phyloP scores from a whole-genome alignment of 2,329 filamentous ascomycete species.

The Lachnellula hyalina region DNA sequence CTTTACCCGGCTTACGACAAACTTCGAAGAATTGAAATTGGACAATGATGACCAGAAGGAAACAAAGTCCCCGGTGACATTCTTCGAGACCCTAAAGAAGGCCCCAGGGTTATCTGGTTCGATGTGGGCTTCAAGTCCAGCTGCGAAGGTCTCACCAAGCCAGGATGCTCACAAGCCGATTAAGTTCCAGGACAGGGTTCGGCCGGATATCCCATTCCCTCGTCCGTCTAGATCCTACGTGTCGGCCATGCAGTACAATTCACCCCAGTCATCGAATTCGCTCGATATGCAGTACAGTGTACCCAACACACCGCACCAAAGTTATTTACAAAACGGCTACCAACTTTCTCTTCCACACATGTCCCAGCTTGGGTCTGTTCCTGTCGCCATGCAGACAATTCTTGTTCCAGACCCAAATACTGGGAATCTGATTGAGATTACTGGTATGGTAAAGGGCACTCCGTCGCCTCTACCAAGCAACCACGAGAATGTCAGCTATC shows the following conservation, averaged over 20 bases:
- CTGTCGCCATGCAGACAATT: slow-evolving; percentile 1
- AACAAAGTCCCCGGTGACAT: background rate
- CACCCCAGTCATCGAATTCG: too few relatives aligned
- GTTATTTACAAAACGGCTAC: background rate
- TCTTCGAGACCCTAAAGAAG: background rate
- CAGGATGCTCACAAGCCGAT: background rate
- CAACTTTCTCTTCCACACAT: background rate
- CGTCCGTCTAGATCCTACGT: background rate
- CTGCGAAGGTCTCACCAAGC: background rate
- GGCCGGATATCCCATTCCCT: background rate
- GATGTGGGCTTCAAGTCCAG: background rate
- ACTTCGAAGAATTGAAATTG: slow-evolving; percentile 5
- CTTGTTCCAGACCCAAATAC: slow-evolving; percentile 7
- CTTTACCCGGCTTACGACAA: slow-evolving; percentile 6
- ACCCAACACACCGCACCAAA: background rate
- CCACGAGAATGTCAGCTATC: background rate
- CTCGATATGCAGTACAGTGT: background rate
- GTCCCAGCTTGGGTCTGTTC: background rate
- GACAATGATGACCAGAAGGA: background rate
- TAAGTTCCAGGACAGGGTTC: background rate
- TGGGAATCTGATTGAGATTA: slow-evolving; percentile 6
- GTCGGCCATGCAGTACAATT: too few relatives aligned
- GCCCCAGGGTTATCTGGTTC: background rate
- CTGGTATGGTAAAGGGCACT: slow-evolving; percentile 5
- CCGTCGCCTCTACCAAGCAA: slow-evolving; percentile 1